Evolutionary conservation across 257 asterid species (phyloP).

Genomic region (Solanum ossicruentum): DNA sequence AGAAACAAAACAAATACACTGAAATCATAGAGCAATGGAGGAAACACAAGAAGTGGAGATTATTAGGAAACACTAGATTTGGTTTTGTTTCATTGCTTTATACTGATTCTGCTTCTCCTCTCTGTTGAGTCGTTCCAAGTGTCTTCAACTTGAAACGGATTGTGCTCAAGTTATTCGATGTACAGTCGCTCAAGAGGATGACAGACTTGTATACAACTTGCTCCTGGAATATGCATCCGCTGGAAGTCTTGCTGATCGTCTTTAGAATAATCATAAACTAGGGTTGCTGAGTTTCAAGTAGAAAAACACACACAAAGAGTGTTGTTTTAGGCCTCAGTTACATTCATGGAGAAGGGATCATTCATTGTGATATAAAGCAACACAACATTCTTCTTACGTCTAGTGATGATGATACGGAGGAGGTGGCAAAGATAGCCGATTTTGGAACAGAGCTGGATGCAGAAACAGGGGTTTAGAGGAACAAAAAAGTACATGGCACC

Average conservation of each 20-base stretch:
- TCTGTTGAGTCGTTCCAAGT: background rate
- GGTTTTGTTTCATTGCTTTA: background rate
- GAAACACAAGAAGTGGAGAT: background rate
- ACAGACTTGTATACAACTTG: background rate
- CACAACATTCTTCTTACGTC: background rate
- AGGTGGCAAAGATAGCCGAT: background rate
- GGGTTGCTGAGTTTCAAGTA: background rate
- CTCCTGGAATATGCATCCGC: background rate
- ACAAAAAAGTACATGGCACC: conserved; percentile 1
- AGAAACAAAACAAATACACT: background rate
- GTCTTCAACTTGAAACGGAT: background rate
- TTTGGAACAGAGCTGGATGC: background rate
- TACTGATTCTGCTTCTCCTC: background rate
- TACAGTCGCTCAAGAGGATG: background rate
- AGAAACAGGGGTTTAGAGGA: background rate
- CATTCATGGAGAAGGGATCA: background rate
- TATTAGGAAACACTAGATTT: background rate
- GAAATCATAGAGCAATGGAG: background rate
- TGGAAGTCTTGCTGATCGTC: background rate
- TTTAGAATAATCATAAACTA: background rate
- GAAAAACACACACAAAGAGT: background rate
- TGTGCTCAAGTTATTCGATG: background rate
- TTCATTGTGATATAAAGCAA: background rate
- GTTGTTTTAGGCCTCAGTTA: background rate
- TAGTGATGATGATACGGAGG: background rate